phyloP scores from a whole-genome alignment of 345 rosid species.

The Citrus mangshanensis region DNA sequence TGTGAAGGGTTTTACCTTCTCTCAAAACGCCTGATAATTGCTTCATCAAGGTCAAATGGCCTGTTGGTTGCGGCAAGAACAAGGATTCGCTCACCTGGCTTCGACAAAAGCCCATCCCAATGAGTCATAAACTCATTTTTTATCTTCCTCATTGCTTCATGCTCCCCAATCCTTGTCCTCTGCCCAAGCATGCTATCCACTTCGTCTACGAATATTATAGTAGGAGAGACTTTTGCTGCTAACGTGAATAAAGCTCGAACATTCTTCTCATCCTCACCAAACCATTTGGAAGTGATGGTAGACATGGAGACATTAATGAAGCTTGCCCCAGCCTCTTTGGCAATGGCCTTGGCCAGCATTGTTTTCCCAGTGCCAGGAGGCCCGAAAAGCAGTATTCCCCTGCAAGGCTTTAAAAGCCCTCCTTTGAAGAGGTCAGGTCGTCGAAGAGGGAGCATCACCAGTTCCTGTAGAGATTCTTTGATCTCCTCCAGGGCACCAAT shows the following conservation, averaged over 20 bases:
- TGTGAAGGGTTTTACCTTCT: conserved; percentile 48
- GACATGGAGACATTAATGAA: conserved; percentile 97
- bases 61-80: conserved; percentile 97
- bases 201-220: conserved; percentile 91
- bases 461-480: conserved; percentile 91
- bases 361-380: conserved; percentile 99
- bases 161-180: conserved; percentile 87
- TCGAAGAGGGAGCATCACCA: conserved; percentile 93
- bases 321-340: conserved; percentile 94
- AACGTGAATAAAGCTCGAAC: conserved; percentile 87
- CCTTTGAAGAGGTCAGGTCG: conserved; percentile 90
- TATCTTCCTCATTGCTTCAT: conserved; percentile 87
- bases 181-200: conserved; percentile 99
- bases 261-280: conserved; percentile 97
- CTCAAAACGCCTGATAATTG: conserved; percentile 90
- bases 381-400: conserved; percentile 93
- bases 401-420: conserved; percentile 88
- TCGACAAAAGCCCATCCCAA: conserved; percentile 88
- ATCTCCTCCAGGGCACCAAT: conserved; percentile 86
- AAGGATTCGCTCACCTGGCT: conserved; percentile 74
- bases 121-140: conserved; percentile 89
- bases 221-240: conserved; percentile 89
- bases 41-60: conserved; percentile 95
- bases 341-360: conserved; percentile 96
- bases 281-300: conserved; percentile 95